These are phyloP conservation scores for Penicillium occitanis DNA, from an alignment of 2,329 filamentous ascomycete genomes.

Conservation along the genomic window DNA sequence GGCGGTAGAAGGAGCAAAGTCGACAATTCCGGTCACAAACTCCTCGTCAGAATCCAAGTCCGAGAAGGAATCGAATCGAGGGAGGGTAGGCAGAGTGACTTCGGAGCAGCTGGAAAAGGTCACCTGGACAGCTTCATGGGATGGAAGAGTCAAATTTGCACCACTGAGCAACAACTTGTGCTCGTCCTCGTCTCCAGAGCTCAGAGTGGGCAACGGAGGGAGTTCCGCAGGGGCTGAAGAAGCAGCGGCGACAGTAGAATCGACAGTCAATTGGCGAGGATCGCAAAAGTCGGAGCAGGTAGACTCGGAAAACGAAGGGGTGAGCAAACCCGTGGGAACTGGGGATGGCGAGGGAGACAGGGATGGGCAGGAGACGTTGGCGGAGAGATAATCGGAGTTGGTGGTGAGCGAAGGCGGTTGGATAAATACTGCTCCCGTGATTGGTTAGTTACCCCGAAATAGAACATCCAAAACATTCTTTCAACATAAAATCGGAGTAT, in stretches of 20 bases:
- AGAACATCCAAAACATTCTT: slow-evolving; percentile 17
- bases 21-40: slow-evolving; percentile 71
- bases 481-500: background rate
- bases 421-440: slow-evolving; percentile 57
- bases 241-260: slow-evolving; percentile 44
- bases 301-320: slow-evolving; percentile 63
- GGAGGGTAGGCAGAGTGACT: slow-evolving; percentile 60
- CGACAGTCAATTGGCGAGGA: slow-evolving; percentile 81
- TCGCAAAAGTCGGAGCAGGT: slow-evolving; percentile 84
- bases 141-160: slow-evolving; percentile 38
- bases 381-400: slow-evolving; percentile 69
- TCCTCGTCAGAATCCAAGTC: slow-evolving; percentile 91
- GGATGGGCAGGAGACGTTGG: slow-evolving; percentile 70
- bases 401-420: slow-evolving; percentile 65
- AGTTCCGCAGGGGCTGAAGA: slow-evolving; percentile 58
- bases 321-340: slow-evolving; percentile 69
- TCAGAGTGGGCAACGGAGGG: slow-evolving; percentile 56
- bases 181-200: slow-evolving; percentile 43
- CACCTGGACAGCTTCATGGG: slow-evolving; percentile 39
- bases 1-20: slow-evolving; percentile 58
- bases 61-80: slow-evolving; percentile 79
- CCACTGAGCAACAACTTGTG: slow-evolving; percentile 39
- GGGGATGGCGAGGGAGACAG: slow-evolving; percentile 84
- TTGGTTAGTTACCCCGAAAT: slow-evolving; percentile 27
- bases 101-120: slow-evolving; percentile 45